phyloP scores from a whole-genome alignment of 352 stramenopile genomes.

The Globisporangium yorkense region DNA sequence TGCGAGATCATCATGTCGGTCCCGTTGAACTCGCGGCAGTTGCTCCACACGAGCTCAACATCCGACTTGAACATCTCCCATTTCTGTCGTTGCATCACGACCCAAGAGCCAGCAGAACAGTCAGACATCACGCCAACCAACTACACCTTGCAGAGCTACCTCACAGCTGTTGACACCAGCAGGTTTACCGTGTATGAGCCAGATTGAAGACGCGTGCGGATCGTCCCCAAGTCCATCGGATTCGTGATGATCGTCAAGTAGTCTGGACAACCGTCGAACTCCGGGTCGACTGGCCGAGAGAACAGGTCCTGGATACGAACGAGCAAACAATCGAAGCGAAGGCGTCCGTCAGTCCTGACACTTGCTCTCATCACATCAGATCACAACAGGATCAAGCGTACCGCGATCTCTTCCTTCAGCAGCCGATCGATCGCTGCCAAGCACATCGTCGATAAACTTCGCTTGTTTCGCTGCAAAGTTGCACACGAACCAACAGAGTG shows the following conservation, averaged over 20 bases:
- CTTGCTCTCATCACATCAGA: neutral
- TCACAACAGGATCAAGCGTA: constrained; percentile 11
- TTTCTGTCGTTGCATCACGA: constrained; percentile 29
- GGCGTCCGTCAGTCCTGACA: neutral
- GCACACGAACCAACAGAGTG: neutral
- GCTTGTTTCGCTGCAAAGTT: constrained; percentile 18
- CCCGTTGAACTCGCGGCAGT: constrained; percentile 80
- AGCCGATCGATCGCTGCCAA: constrained; percentile 51
- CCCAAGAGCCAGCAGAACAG: neutral
- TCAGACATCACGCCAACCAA: neutral
- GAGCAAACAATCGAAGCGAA: neutral
- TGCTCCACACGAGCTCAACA: constrained; percentile 75
- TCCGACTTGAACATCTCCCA: constrained; percentile 80
- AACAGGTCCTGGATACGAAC: constrained; percentile 65
- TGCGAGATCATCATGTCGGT: constrained; percentile 69
- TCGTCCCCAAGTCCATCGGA: constrained; percentile 85
- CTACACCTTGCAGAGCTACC: no score
- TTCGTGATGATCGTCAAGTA: constrained; percentile 79
- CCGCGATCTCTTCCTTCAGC: constrained; percentile 69
- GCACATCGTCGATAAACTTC: constrained; percentile 48
- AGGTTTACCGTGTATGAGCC: constrained; percentile 61
- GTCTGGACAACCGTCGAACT: constrained; percentile 75
- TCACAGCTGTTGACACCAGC: neutral
- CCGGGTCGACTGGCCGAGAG: constrained; percentile 74
- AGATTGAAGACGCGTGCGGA: constrained; percentile 46